Base-by-base conservation (phyloP, 768 basidiomycete species). In the Serendipita sp. region DNA sequence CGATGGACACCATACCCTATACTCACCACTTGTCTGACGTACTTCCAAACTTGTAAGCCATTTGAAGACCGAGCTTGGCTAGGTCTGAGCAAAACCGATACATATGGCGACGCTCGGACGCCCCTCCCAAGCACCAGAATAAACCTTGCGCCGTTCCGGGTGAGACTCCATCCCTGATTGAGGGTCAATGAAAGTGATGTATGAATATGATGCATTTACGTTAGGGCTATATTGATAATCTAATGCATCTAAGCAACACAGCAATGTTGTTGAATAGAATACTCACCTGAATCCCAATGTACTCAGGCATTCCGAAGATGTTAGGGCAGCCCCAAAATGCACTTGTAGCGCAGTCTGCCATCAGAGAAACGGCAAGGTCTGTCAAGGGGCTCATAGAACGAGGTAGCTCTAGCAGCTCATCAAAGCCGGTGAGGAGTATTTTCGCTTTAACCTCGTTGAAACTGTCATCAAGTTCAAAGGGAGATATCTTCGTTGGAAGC, bases 361-460 rank as follows among this genome's bases (percentile, higher is more conserved):
- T 75, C 54, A 88, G 72, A 10, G 80, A 75, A 7, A 87, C 83
- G 7, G 85, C 84, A 37, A 89, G 76, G 68, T 86, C 83, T 10
- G 77, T 81, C 48, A 78, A 76, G 1, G 76, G 71, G 71, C 88
- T 85, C 4, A 79, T 80, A 3, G 83, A 79, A n/a, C 80, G 76
- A 32, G 84, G 85, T 45, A 85, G 82, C 32, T 76, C 70, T 8
- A 87, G 74, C 66, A 89, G 85, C 65, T 84, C 80, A 30, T 85
- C 85, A 67, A 85, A 85, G 1, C 86, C 86, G 30, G 85, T 79
- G 0, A 83, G 82, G 53, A 87, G 73, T 51, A 88, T 85, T 70
- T 86, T 83, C 67, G 84, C 83, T 71, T 84, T 85, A 64, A 87
- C 82, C 69, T 81, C 77, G 65, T 86, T 83, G 68, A 87, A 87